These are phyloP conservation scores for Barbarea vulgaris DNA, from an alignment of 345 rosid species.

Conservation along the genomic window DNA sequence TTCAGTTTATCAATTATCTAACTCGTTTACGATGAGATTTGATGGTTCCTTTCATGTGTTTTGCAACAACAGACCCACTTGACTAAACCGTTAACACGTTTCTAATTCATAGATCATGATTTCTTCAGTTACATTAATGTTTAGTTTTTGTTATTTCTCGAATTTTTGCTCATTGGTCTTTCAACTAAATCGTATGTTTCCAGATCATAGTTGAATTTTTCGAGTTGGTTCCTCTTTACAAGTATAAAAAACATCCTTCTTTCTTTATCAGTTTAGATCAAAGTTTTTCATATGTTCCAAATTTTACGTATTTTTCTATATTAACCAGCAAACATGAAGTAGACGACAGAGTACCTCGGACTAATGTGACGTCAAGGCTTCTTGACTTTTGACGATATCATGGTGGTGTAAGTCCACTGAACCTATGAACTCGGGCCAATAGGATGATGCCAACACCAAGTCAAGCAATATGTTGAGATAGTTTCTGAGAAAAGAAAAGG, in stretches of 20 bases:
- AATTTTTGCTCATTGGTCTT: not conserved
- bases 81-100: not conserved
- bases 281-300: conserved; percentile 4
- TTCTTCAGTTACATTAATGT: not conserved
- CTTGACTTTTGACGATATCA: not conserved
- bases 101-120: not conserved
- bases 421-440: not conserved
- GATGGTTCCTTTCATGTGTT: not conserved
- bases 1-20: not conserved
- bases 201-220: conserved; percentile 2
- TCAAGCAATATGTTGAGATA: too few species aligned
- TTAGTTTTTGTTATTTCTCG: not conserved
- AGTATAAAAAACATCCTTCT: not conserved
- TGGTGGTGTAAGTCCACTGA: not conserved
- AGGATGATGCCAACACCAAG: not conserved
- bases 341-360: conserved; percentile 1
- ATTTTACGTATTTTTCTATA: not conserved
- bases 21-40: not conserved
- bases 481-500: conserved; percentile 1
- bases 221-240: not conserved
- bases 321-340: not conserved
- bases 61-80: not conserved
- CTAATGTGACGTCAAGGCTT: conserved; percentile 7
- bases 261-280: not conserved
- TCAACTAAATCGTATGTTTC: not conserved